Percentiles rank a stretch among this genome's conserved stretches.
Evolutionary conservation across 2,329 filamentous ascomycete genomes (phyloP).

Genomic region (Arachnopeziza araneosa): DNA sequence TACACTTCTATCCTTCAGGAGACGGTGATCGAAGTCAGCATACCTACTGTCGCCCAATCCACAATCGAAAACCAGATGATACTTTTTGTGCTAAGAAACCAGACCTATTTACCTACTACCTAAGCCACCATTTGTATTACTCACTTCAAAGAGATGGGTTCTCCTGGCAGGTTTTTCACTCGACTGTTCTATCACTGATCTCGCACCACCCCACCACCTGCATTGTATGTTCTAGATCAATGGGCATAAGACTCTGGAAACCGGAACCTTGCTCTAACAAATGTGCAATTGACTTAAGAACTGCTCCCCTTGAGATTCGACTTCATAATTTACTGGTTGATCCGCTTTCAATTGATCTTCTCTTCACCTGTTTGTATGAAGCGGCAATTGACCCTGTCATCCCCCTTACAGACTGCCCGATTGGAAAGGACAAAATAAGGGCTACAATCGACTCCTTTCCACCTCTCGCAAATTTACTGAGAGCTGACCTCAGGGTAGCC

Average conservation of each 20-base stretch:
- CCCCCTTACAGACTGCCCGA: slow-evolving; percentile 1
- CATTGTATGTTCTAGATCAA: neutral
- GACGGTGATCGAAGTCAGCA: neutral
- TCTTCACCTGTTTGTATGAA: neutral
- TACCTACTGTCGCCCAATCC: neutral
- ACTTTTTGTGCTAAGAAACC: neutral
- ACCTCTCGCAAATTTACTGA: neutral
- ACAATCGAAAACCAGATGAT: neutral
- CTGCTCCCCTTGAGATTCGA: slow-evolving; percentile 1
- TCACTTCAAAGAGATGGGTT: neutral
- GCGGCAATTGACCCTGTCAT: neutral
- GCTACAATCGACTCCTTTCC: neutral
- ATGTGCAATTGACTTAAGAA: neutral
- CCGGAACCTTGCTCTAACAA: neutral
- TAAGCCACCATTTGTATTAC: neutral
- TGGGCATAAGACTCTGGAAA: slow-evolving; percentile 1
- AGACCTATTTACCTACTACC: neutral
- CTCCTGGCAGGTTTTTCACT: neutral
- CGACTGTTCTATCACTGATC: neutral
- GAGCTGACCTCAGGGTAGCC: neutral
- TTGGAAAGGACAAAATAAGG: neutral
- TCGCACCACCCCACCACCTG: neutral
- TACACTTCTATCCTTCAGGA: neutral
- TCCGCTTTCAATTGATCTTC: slow-evolving; percentile 1
- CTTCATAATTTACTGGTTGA: slow-evolving; percentile 5